Evolutionary conservation across 1,139 yeast species (phyloP), one percentile per base, ranked within the genome.

Genomic region (Taphrina wiesneri): DNA sequence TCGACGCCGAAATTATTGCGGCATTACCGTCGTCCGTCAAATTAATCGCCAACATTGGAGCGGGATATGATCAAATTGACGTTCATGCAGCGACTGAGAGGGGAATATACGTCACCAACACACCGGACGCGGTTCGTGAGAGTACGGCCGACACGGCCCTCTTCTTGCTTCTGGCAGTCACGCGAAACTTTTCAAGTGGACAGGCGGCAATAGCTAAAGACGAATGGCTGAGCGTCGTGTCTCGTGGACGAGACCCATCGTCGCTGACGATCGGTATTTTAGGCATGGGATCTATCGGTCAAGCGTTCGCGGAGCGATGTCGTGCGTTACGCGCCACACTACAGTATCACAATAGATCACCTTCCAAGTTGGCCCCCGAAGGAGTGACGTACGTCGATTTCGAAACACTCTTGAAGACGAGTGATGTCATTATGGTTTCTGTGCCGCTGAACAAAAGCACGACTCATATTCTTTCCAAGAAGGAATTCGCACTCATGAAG

Each of bases 121-220:
- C 86, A 6, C 92, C 95, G 5, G 81, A 79, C 3, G 79, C 88
- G 3, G 95, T 88, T 21, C 90, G 88, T 71, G 84, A 83, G 9
- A 88, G 96, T n/a, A 90, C 96, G 17, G 96, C 96, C 0, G 91
- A 87, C 71, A 85, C 91, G 2, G 92, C 90, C 66, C 82, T 88
- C 2, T 88, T 79, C 73, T 78, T 89, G 71, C 72, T 86, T 13
- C 75, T 89, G 60, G 84, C 89, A 6, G 86, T 92, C 0, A 75
- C 88, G 73, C 83, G 96, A 9, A 36, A 60, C 19, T 60, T 60
- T 30, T 32, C 49, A 17, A 43, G 23, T 1, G 57, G 64, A 7
- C 21, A n/a, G 19, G 30, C 17, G 17, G 47, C 17, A 19, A 30
- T 51, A 11, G 41, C n/a, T 23, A 39, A 32, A 2, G 57, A 32